Percentiles rank a stretch among this genome's conserved stretches.
Evolutionary conservation across 2,329 filamentous ascomycete species (phyloP).

Genomic region (Colletotrichum acutatum): DNA sequence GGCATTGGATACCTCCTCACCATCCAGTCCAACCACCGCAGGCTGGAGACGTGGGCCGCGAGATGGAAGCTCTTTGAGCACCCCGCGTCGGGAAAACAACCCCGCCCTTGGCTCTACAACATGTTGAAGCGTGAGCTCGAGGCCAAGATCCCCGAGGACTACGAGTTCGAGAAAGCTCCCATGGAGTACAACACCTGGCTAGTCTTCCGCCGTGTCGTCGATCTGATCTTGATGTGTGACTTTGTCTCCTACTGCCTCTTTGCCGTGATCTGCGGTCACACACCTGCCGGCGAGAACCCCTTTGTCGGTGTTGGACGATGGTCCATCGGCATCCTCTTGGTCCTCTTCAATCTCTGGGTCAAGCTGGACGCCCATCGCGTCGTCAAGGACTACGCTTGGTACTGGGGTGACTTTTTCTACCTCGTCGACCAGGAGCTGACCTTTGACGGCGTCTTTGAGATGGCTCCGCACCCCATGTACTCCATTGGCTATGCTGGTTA

Average conservation of each 20-base stretch:
- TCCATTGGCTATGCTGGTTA: conserved; percentile 98
- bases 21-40: conserved; percentile 89
- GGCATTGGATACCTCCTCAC: conserved; percentile 92
- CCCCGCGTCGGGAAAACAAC: conserved; percentile 82
- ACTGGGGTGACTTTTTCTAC: conserved; percentile 99
- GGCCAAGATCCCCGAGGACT: conserved; percentile 93
- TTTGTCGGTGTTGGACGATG: conserved; percentile 80
- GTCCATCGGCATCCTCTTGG: conserved; percentile 79
- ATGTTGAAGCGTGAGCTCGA: conserved; percentile 91
- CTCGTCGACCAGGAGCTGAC: conserved; percentile 97
- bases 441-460: conserved; percentile 98
- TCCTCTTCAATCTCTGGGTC: conserved; percentile 97
- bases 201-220: conserved; percentile 92
- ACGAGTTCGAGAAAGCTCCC: conserved; percentile 91
- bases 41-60: conserved; percentile 87
- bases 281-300: conserved; percentile 77
- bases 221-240: conserved; percentile 98
- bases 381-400: conserved; percentile 99
- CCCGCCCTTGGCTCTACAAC: conserved; percentile 82
- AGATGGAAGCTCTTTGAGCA: conserved; percentile 88
- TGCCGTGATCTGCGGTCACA: conserved; percentile 85
- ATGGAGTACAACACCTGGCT: conserved; percentile 99
- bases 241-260: conserved; percentile 98
- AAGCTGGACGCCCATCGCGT: conserved; percentile 98
- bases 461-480: conserved; percentile 99